These are phyloP conservation scores for Nannochloropsis salina DNA, from an alignment of 108 stramenopile genomes.

Conservation along the genomic window DNA sequence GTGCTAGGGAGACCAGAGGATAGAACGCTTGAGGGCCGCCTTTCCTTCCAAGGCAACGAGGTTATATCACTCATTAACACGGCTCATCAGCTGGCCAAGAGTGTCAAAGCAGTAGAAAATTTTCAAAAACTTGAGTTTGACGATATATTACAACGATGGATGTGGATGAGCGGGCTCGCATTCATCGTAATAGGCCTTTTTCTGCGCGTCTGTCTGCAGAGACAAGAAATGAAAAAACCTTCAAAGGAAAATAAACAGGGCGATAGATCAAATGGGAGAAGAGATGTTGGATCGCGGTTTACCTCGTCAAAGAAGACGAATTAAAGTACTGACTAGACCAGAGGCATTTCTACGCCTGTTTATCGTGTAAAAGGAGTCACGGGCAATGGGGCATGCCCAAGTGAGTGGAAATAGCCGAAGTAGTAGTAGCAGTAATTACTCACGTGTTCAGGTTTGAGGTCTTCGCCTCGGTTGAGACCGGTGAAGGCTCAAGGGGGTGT, in stretches of 20 bases:
- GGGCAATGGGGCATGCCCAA: no score
- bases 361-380: no score
- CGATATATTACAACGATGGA: neutral
- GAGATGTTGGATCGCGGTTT: neutral
- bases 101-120: slow-evolving; percentile 38
- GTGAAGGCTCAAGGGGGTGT: no score
- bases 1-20: slow-evolving; percentile 42
- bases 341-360: no score
- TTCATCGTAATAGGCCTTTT: neutral
- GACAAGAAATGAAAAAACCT: neutral
- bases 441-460: no score
- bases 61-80: slow-evolving; percentile 56
- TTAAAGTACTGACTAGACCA: neutral
- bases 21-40: slow-evolving; percentile 5
- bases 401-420: no score
- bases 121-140: slow-evolving; percentile 33
- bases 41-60: slow-evolving; percentile 42
- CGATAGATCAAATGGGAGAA: neutral
- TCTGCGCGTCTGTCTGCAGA: neutral
- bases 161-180: neutral
- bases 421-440: no score
- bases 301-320: neutral
- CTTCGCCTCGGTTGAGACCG: no score
- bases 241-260: neutral
- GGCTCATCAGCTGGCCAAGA: slow-evolving; percentile 51